These are phyloP conservation scores for Nigrospora oryzae DNA, from an alignment of 2,329 filamentous ascomycete genomes.

Conservation along the genomic window DNA sequence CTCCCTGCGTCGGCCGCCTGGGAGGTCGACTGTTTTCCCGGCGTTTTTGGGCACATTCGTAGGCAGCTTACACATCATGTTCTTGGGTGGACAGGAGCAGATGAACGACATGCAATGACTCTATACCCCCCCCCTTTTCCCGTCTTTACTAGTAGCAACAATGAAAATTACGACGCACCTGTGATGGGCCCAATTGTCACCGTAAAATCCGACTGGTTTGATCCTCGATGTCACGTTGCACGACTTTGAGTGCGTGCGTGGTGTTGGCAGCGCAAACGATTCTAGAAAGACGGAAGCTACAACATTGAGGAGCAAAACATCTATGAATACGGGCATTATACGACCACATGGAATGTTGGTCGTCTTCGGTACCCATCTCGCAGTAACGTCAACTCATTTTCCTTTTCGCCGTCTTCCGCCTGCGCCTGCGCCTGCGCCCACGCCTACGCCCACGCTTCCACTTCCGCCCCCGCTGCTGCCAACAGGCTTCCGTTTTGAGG, in stretches of 20 bases:
- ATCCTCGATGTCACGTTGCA: no score
- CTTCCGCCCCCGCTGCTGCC: constrained; percentile 18
- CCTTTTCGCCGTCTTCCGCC: constrained; percentile 20
- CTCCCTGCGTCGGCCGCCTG: constrained; percentile 9
- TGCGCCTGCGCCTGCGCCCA: constrained; percentile 16
- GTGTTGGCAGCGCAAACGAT: neutral
- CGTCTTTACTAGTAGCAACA: no score
- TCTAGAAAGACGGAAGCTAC: constrained; percentile 1
- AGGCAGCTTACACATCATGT: no score
- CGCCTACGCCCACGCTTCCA: constrained; percentile 31
- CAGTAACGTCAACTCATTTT: constrained; percentile 15
- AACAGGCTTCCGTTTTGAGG: constrained; percentile 28
- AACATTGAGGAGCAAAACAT: constrained; percentile 8
- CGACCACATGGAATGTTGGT: constrained; percentile 5
- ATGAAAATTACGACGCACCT: no score
- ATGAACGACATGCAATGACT: no score
- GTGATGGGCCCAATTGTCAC: no score
- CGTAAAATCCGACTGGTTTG: no score
- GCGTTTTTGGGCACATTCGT: neutral
- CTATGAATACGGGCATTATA: constrained; percentile 12
- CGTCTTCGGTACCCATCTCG: constrained; percentile 1
- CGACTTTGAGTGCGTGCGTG: no score
- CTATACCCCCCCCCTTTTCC: no score
- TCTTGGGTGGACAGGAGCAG: no score
- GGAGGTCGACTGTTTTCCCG: neutral